A percentile compares a stretch with the other conserved stretches of the same genome.
Conservation (phyloP, 2,329 filamentous ascomycete genomes). For the Colletotrichum sp. region DNA sequence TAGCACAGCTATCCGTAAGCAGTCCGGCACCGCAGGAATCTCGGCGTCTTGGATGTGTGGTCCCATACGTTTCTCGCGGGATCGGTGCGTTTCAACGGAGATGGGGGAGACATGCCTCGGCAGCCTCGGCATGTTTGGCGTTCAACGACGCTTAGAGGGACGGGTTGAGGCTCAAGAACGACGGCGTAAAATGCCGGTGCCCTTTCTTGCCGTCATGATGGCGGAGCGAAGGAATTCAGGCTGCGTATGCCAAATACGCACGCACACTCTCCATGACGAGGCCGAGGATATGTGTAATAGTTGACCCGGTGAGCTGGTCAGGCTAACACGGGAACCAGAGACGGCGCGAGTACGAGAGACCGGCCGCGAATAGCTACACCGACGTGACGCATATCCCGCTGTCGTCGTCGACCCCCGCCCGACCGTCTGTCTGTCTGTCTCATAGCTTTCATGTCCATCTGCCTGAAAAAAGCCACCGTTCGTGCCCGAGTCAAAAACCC, state of each 20-base stretch:
- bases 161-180: neutral
- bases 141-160: neutral
- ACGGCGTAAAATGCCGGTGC: neutral
- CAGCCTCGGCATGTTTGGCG: neutral
- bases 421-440: neutral
- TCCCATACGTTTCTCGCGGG: neutral
- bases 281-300: neutral
- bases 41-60: neutral
- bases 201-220: neutral
- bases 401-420: neutral
- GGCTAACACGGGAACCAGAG: neutral
- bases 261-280: neutral
- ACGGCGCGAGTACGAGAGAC: neutral
- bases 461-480: neutral
- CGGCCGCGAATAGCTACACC: neutral
- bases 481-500: neutral
- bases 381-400: neutral
- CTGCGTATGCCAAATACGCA: neutral
- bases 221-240: neutral
- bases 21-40: neutral
- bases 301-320: neutral
- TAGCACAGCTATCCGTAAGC: neutral
- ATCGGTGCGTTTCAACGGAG: neutral
- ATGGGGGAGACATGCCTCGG: neutral
- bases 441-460: neutral